Evolutionary conservation across 495 filamentous ascomycete species (phyloP).

Genomic region (Trichoderma erinaceum): DNA sequence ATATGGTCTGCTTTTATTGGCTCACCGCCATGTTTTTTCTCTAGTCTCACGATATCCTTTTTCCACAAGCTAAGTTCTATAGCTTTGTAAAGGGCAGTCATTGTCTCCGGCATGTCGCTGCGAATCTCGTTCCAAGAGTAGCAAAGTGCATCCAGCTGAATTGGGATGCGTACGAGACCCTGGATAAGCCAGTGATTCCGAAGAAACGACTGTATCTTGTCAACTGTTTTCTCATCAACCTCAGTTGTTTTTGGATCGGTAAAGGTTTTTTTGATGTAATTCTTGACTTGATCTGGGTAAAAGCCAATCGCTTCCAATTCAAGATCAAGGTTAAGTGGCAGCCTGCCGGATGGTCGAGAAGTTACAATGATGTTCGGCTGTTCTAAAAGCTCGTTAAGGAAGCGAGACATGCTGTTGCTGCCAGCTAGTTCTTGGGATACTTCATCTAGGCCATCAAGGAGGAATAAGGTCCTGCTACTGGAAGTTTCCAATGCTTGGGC

Average conservation of each 20-base stretch:
- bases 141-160: slow-evolving; percentile 44
- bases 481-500: slow-evolving; percentile 13
- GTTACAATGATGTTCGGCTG: slow-evolving; percentile 34
- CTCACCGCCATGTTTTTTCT: slow-evolving; percentile 26
- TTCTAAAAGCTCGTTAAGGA: slow-evolving; percentile 32
- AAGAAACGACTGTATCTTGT: slow-evolving; percentile 32
- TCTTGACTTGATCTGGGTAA: slow-evolving; percentile 30
- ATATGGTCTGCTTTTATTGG: slow-evolving; percentile 10
- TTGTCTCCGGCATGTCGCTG: slow-evolving; percentile 25
- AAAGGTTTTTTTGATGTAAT: slow-evolving; percentile 22
- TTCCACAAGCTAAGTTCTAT: slow-evolving; percentile 35
- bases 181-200: slow-evolving; percentile 29
- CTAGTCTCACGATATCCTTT: slow-evolving; percentile 34
- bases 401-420: slow-evolving; percentile 19
- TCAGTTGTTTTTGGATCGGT: slow-evolving; percentile 18
- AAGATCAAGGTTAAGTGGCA: slow-evolving; percentile 22
- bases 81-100: slow-evolving; percentile 38
- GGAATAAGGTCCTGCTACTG: slow-evolving; percentile 27
- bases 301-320: slow-evolving; percentile 34
- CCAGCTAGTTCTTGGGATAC: slow-evolving; percentile 26
- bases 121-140: slow-evolving; percentile 30
- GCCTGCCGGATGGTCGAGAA: slow-evolving; percentile 29
- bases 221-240: slow-evolving; percentile 15
- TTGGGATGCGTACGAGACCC: slow-evolving; percentile 39
- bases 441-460: slow-evolving; percentile 41